These are phyloP conservation scores for Amaranthus cruentus DNA, from an alignment of 148 eudicot species.

Conservation along the genomic window DNA sequence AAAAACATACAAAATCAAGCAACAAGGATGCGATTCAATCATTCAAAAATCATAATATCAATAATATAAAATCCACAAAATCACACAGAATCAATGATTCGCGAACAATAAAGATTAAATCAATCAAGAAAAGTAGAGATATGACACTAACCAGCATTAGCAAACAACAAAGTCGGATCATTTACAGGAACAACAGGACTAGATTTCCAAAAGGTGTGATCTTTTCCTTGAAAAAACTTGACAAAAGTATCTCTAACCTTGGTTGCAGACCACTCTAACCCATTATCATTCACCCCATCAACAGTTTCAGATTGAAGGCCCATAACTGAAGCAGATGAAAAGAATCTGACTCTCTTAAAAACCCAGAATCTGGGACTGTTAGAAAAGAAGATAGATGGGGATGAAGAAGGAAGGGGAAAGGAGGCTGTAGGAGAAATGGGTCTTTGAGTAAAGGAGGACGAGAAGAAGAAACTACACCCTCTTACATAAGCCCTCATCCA, in stretches of 20 bases:
- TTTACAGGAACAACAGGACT: slow-evolving; percentile 94
- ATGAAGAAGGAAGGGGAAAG: background rate
- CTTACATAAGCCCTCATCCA: slow-evolving; percentile 35
- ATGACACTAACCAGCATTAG: slow-evolving; percentile 78
- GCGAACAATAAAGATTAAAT: background rate
- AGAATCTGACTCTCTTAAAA: background rate
- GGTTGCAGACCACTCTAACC: slow-evolving; percentile 59
- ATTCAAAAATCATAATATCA: too few species aligned
- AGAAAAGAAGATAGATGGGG: background rate
- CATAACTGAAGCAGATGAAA: slow-evolving; percentile 15
- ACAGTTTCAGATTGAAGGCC: slow-evolving; percentile 16
- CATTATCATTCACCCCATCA: too few species aligned
- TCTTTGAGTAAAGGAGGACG: background rate
- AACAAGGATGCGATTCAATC: background rate
- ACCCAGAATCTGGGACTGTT: background rate
- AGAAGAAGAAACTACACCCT: slow-evolving; percentile 20
- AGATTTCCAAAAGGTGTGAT: slow-evolving; percentile 65
- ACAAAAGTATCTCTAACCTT: slow-evolving; percentile 62
- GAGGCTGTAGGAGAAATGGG: background rate
- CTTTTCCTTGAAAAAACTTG: slow-evolving; percentile 50
- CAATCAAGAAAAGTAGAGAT: background rate
- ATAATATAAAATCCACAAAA: background rate
- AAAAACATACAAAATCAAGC: too few species aligned
- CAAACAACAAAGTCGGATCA: slow-evolving; percentile 91
- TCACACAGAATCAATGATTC: background rate